phyloP scores from a whole-genome alignment of 257 asterid species.

The Cinchona pubescens region DNA sequence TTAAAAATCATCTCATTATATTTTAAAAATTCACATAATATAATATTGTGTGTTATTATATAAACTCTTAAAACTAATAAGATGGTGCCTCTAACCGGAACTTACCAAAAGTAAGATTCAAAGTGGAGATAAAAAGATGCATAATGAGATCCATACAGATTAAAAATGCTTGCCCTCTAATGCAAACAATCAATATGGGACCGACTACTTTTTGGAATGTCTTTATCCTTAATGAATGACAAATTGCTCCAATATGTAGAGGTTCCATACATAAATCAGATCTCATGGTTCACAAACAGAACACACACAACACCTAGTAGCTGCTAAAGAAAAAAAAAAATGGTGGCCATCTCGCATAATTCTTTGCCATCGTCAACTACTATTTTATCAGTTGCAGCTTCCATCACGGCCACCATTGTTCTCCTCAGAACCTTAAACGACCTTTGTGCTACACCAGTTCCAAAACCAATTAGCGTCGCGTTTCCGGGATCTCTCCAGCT shows the following conservation, averaged over 20 bases:
- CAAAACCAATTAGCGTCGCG: slow-evolving; percentile 42
- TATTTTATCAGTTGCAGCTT: slow-evolving; percentile 50
- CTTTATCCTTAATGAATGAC: not conserved
- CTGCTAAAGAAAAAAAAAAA: not conserved
- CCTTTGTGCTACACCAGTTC: slow-evolving; percentile 43
- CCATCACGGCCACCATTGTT: slow-evolving; percentile 42
- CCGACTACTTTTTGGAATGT: not conserved
- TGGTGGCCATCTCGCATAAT: slow-evolving; percentile 34
- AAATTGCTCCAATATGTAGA: no score
- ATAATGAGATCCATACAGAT: no score
- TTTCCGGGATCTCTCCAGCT: slow-evolving; percentile 33
- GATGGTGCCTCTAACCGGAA: no score
- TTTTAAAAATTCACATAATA: no score
- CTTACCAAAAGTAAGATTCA: no score
- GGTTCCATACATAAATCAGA: no score
- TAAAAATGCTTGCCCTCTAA: not conserved
- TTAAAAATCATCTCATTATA: no score
- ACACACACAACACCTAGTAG: not conserved
- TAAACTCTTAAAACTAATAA: no score
- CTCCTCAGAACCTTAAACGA: slow-evolving; percentile 52
- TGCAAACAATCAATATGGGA: not conserved
- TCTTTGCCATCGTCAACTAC: slow-evolving; percentile 39
- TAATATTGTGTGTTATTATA: no score
- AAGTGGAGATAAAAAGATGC: no score
- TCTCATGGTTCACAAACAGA: no score